Conservation (phyloP, 2,329 filamentous ascomycete genomes). For the Paecilomyces sp. region DNA sequence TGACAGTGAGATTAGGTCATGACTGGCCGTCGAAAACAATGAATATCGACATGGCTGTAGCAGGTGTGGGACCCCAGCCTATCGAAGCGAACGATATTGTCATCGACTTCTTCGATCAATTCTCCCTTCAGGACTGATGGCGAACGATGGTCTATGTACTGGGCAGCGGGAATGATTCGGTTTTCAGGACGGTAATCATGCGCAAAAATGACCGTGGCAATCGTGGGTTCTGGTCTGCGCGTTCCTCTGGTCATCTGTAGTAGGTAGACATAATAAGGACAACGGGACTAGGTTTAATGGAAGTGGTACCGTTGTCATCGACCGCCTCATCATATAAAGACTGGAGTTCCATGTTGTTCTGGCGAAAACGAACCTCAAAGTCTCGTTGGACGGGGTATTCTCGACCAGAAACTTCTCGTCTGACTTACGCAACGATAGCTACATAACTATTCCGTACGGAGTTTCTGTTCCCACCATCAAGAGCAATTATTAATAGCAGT, state of each 20-base stretch:
- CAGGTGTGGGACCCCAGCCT: constrained; percentile 33
- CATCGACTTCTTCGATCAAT: constrained; percentile 39
- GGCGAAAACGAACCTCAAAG: not conserved
- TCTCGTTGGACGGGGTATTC: not conserved
- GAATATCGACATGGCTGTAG: constrained; percentile 39
- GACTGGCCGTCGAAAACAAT: constrained; percentile 41
- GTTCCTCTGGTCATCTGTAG: not conserved
- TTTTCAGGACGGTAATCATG: not conserved
- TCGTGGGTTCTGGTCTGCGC: not conserved
- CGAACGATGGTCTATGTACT: not conserved
- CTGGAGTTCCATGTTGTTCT: not conserved
- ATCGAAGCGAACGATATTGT: constrained; percentile 40
- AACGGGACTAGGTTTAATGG: not conserved
- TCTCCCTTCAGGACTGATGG: constrained; percentile 4
- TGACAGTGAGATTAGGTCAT: constrained; percentile 23
- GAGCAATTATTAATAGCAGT: not conserved
- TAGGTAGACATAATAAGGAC: not conserved
- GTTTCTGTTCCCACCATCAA: not conserved
- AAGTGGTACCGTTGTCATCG: not conserved
- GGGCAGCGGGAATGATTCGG: not conserved
- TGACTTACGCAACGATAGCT: not conserved
- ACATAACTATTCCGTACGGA: not conserved
- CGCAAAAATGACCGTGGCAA: not conserved
- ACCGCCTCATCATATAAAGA: not conserved
- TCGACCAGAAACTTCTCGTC: not conserved